phyloP scores from a whole-genome alignment of 2,329 filamentous ascomycete genomes.

The Aspergillus fumigatiaffinis region DNA sequence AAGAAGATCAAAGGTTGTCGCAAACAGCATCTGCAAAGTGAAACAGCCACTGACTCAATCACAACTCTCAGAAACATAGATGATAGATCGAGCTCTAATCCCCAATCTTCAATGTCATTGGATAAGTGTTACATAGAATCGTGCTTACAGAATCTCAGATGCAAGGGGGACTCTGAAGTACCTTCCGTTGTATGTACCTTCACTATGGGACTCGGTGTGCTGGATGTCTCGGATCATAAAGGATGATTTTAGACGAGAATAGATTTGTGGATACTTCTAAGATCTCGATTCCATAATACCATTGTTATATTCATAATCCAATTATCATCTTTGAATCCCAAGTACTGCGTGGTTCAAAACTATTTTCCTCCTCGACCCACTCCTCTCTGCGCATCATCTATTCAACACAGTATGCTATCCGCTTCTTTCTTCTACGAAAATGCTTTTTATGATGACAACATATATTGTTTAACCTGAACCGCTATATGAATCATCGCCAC shows the following conservation, averaged over 20 bases:
- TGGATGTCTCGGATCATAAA: background rate
- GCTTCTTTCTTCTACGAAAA: background rate
- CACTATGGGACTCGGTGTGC: background rate
- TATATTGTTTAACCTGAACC: background rate
- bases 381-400: background rate
- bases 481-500: no score
- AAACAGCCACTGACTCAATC: background rate
- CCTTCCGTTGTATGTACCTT: no score
- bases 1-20: background rate
- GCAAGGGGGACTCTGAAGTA: background rate
- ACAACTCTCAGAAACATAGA: background rate
- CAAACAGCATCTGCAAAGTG: background rate
- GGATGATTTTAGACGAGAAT: background rate
- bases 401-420: background rate
- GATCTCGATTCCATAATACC: background rate
- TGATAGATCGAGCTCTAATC: background rate
- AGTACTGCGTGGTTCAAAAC: background rate
- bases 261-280: background rate
- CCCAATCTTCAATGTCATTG: background rate
- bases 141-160: background rate
- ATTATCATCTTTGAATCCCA: background rate
- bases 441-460: background rate
- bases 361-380: background rate
- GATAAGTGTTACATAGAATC: background rate
- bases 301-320: background rate